These are phyloP conservation scores for Xylariaceae sp. DNA, from an alignment of 2,329 filamentous ascomycete species.

Conservation along the genomic window DNA sequence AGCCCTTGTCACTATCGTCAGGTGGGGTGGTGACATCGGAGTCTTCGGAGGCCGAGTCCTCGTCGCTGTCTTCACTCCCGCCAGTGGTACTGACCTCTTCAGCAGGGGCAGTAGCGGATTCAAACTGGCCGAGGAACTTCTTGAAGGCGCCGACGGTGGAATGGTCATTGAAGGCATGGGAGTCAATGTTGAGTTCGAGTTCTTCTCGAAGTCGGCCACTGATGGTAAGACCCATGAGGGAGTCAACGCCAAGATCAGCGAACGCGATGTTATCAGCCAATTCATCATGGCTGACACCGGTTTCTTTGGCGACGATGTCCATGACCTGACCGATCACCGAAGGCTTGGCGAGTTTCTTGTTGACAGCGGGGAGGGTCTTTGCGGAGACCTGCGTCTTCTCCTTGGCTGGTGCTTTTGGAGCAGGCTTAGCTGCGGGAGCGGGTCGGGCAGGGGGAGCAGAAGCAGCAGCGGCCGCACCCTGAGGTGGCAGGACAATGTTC, in stretches of 20 bases:
- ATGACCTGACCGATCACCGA: constrained; percentile 44
- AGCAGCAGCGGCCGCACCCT: constrained; percentile 41
- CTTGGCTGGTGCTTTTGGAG: constrained; percentile 35
- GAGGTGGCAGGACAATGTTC: constrained; percentile 61
- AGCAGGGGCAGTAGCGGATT: constrained; percentile 27
- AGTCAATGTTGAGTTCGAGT: constrained; percentile 49
- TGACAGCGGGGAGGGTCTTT: constrained; percentile 44
- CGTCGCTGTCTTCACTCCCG: constrained; percentile 38
- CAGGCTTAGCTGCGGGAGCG: constrained; percentile 32
- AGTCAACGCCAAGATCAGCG: constrained; percentile 55
- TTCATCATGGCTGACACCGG: constrained; percentile 50
- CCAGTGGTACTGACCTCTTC: constrained; percentile 35
- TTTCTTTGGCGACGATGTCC: constrained; percentile 52
- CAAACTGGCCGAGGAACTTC: constrained; percentile 36
- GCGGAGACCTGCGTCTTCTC: constrained; percentile 44
- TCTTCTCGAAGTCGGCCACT: constrained; percentile 53
- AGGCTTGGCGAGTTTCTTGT: constrained; percentile 44
- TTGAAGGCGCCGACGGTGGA: constrained; percentile 52
- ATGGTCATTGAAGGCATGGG: constrained; percentile 49
- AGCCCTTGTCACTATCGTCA: constrained; percentile 48
- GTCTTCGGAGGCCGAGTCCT: constrained; percentile 44
- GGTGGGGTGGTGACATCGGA: constrained; percentile 49
- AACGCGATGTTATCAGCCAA: constrained; percentile 53
- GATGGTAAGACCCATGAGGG: constrained; percentile 56
- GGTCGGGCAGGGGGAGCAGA: constrained; percentile 33